Conservation (phyloP, 106 monocot genomes). For the Hemerocallis citrina region DNA sequence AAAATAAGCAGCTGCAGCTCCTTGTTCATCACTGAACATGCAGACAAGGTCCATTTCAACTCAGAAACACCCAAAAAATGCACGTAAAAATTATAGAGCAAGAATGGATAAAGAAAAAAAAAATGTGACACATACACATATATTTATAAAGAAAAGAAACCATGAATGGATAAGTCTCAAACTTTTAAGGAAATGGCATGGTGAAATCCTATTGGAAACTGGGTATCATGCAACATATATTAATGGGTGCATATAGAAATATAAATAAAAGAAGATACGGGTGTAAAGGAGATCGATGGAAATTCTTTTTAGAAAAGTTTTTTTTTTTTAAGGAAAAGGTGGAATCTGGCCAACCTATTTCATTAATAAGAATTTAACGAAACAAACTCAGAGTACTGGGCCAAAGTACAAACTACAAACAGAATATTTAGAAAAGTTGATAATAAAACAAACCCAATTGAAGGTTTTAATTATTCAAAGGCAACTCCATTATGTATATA, state of each 20-base stretch:
- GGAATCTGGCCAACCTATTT: too few species aligned
- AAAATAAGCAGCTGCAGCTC: slow-evolving; percentile 58
- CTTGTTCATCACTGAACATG: slow-evolving; percentile 41
- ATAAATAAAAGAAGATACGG: not conserved
- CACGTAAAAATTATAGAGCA: not conserved
- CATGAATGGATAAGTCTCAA: slow-evolving; percentile 20
- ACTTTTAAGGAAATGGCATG: slow-evolving; percentile 11
- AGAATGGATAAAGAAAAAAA: not conserved
- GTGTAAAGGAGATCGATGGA: too few species aligned
- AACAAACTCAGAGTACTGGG: too few species aligned
- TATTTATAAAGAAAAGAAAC: not conserved
- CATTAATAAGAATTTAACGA: too few species aligned
- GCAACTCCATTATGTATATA: too few species aligned
- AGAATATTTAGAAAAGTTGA: too few species aligned
- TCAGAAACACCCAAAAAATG: slow-evolving; percentile 5
- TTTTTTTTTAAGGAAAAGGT: too few species aligned
- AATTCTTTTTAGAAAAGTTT: too few species aligned
- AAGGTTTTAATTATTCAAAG: too few species aligned
- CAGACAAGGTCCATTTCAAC: slow-evolving; percentile 11
- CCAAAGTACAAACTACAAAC: too few species aligned
- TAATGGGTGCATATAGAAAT: not conserved
- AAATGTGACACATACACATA: not conserved
- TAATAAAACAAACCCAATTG: too few species aligned
- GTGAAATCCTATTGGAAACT: slow-evolving; percentile 21
- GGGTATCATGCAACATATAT: not conserved